These are phyloP conservation scores for Annulohypoxylon nitens DNA, from an alignment of 495 filamentous ascomycete genomes.

Conservation along the genomic window DNA sequence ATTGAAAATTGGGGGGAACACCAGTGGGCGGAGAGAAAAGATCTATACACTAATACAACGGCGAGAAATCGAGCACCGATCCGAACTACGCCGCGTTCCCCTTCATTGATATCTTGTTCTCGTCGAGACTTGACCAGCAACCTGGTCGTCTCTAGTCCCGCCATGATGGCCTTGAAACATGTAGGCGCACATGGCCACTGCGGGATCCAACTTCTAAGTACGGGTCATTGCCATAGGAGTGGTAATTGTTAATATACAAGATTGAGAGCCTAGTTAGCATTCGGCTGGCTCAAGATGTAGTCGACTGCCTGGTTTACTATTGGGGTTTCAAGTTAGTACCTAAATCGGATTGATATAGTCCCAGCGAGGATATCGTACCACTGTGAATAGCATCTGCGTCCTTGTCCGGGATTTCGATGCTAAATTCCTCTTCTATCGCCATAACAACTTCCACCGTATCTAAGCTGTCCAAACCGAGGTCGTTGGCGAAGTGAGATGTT, in stretches of 20 bases:
- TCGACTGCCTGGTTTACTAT: slow-evolving; percentile 94
- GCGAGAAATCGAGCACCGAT: slow-evolving; percentile 41
- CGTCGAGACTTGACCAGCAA: slow-evolving; percentile 29
- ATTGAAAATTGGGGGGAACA: slow-evolving; percentile 8
- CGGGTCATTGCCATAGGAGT: slow-evolving; percentile 47
- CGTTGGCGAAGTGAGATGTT: slow-evolving; percentile 91
- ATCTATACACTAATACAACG: slow-evolving; percentile 57
- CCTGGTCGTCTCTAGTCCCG: slow-evolving; percentile 33
- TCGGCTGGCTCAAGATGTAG: slow-evolving; percentile 95
- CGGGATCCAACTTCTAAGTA: slow-evolving; percentile 41
- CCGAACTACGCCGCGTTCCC: slow-evolving; percentile 29
- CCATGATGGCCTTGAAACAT: slow-evolving; percentile 28
- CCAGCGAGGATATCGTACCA: slow-evolving; percentile 71
- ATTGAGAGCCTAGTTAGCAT: slow-evolving; percentile 66
- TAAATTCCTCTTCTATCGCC: slow-evolving; percentile 99
- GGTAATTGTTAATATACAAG: slow-evolving; percentile 51
- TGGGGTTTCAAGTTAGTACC: slow-evolving; percentile 45
- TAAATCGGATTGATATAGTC: background rate
- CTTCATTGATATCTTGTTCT: slow-evolving; percentile 41
- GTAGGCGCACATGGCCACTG: slow-evolving; percentile 28
- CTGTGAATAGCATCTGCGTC: slow-evolving; percentile 97
- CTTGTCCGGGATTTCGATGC: slow-evolving; percentile 99
- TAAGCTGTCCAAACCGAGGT: slow-evolving; percentile 94
- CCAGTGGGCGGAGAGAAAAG: slow-evolving; percentile 34
- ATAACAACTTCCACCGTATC: slow-evolving; percentile 99